These are phyloP conservation scores for Trametes villosa DNA, from an alignment of 768 basidiomycete genomes.

Conservation along the genomic window DNA sequence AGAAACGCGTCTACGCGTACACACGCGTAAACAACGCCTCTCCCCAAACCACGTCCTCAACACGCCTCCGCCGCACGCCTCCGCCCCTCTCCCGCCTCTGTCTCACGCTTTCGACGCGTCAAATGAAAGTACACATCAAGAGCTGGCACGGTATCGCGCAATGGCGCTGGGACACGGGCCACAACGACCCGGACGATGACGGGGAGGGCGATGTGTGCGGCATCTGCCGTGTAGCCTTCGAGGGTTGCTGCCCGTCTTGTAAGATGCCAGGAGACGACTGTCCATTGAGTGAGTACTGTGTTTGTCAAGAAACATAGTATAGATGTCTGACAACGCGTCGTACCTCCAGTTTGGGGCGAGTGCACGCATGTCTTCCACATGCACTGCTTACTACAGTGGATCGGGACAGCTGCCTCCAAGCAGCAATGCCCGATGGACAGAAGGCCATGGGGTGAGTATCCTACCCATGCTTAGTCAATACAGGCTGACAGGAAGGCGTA, in stretches of 20 bases:
- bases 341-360: constrained; percentile 86
- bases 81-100: background rate
- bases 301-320: too few relatives aligned
- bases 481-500: constrained; percentile 23
- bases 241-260: constrained; percentile 94
- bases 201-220: constrained; percentile 77
- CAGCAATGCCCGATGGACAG: constrained; percentile 99
- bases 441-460: constrained; percentile 80
- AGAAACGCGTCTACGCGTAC: constrained; percentile 25
- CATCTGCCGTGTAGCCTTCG: constrained; percentile 90
- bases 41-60: constrained; percentile 7
- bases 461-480: background rate
- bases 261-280: constrained; percentile 97
- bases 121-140: constrained; percentile 84
- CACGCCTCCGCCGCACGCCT: background rate
- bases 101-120: background rate
- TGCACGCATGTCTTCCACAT: constrained; percentile 98
- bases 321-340: background rate
- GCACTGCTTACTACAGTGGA: constrained; percentile 98
- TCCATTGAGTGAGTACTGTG: constrained; percentile 77
- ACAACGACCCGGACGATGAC: constrained; percentile 51
- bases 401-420: constrained; percentile 86
- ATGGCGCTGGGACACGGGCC: constrained; percentile 80
- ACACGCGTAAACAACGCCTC: constrained; percentile 24
- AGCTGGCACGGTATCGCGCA: constrained; percentile 88